Evolutionary conservation across 2,329 filamentous ascomycete species (phyloP).

Genomic region (Polytolypa hystricis): DNA sequence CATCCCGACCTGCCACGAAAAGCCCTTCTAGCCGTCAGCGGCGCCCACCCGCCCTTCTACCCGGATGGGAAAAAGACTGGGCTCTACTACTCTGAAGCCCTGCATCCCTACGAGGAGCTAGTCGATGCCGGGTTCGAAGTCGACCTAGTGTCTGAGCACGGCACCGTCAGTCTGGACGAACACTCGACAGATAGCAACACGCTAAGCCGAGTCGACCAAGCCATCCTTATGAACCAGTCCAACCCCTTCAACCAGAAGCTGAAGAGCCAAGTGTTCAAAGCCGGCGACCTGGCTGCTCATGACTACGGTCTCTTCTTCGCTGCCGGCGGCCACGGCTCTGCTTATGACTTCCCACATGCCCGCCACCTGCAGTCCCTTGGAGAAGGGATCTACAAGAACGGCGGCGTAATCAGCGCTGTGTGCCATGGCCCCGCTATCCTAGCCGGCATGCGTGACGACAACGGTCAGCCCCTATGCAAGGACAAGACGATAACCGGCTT

Average conservation of each 20-base stretch:
- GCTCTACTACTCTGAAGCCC: constrained; percentile 12
- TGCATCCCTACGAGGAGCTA: constrained; percentile 13
- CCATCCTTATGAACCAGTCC: constrained; percentile 26
- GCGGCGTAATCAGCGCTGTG: constrained; percentile 34
- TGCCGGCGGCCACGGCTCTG: constrained; percentile 26
- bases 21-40: constrained; percentile 15
- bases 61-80: constrained; percentile 18
- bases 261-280: constrained; percentile 22
- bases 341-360: constrained; percentile 38
- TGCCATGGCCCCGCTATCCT: constrained; percentile 31
- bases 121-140: constrained; percentile 35
- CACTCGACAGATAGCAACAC: constrained; percentile 30
- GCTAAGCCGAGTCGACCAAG: constrained; percentile 27
- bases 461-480: constrained; percentile 24
- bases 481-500: constrained; percentile 31
- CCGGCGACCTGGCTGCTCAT: constrained; percentile 11
- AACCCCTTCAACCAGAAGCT: constrained; percentile 36
- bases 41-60: constrained; percentile 18
- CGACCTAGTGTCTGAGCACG: constrained; percentile 36
- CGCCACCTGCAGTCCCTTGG: constrained; percentile 32
- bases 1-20: constrained; percentile 11
- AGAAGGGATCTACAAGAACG: constrained; percentile 28
- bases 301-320: constrained; percentile 14
- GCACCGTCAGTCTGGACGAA: constrained; percentile 33
- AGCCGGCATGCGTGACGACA: constrained; percentile 19